Percentiles rank a stretch among this genome's conserved stretches.
Conservation (phyloP, 106 monocot species). For the Allium sativum region DNA sequence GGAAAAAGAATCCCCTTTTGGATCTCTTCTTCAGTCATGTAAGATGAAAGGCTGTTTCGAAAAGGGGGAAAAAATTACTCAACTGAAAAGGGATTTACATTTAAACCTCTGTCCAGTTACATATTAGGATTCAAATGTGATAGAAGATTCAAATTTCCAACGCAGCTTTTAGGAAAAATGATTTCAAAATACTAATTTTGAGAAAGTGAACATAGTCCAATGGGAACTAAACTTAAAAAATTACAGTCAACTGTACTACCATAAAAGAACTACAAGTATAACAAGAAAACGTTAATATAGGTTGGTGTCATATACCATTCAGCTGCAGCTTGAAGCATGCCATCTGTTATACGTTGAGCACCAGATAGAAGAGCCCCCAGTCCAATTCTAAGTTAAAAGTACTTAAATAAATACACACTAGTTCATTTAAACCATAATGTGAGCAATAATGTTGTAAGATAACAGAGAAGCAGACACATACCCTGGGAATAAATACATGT, state of each 20-base stretch:
- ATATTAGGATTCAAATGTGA: too few relatives aligned
- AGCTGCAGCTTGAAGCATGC: slow-evolving; percentile 96
- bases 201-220: too few relatives aligned
- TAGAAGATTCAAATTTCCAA: too few relatives aligned
- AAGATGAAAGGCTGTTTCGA: slow-evolving; percentile 68
- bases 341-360: slow-evolving; percentile 79
- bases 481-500: slow-evolving; percentile 99
- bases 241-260: too few relatives aligned
- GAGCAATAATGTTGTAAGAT: background rate
- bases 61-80: slow-evolving; percentile 7
- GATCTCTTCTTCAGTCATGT: slow-evolving; percentile 89
- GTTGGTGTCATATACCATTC: slow-evolving; percentile 46
- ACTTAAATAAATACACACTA: background rate
- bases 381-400: slow-evolving; percentile 58
- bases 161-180: too few relatives aligned
- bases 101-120: too few relatives aligned
- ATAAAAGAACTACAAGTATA: background rate
- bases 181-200: too few relatives aligned
- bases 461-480: slow-evolving; percentile 21
- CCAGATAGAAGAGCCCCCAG: slow-evolving; percentile 96
- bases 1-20: slow-evolving; percentile 82
- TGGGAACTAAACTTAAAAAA: too few relatives aligned
- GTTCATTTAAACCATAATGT: slow-evolving; percentile 3
- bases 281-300: background rate
- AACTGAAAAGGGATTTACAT: background rate